Evolutionary conservation across 371 early-diverging fungal genomes (phyloP), one percentile per base, ranked within the genome.

Genomic region (Lichtheimia hyalospora): DNA sequence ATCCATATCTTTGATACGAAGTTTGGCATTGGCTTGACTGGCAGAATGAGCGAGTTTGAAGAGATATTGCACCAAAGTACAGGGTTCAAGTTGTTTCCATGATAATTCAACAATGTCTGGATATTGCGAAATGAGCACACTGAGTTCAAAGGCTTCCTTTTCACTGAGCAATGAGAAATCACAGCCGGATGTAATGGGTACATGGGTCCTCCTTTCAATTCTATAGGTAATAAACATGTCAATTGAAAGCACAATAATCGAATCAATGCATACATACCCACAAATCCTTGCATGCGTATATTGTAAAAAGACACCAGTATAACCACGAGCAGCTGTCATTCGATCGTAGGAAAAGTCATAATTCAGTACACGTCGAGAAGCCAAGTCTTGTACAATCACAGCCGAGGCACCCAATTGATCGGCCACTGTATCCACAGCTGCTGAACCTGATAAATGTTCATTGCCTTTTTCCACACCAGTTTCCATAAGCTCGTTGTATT

Each of bases 261-360:
- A 18, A 6, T 14, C 34, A n/a, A 41, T 15, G 24, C 16, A 40
- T 8, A 54, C 75, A 63, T 78, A 82, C 81, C 84, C 79, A 69
- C 93, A 92, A 24, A 96, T 80, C 13, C 97, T 91, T 4, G 96
- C 91, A 74, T 96, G 89, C 20, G 97, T 91, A 65, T 91, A 99
- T 77, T 99, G 99, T 3, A 99, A 76, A 73, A 94, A 99, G 10
- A 98, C 93, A 0, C 99, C 99, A 6, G 99, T 99, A 69, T 96
- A 92, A 24, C 98, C 99, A 60, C 92, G 93, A 41, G 95, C 91
- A 55, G 90, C 86, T 25, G 94, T 88, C 90, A 98, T 96, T 53
- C 96, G 87, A 61, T 89, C 86, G 92, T 95, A 95, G 62, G 91
- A 85, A 77, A 99, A 98, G 16, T 87, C 83, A 69, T 99, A 99